These are phyloP conservation scores for Agaricales sp. DNA, from an alignment of 1,284 basidiomycete genomes.

Conservation along the genomic window DNA sequence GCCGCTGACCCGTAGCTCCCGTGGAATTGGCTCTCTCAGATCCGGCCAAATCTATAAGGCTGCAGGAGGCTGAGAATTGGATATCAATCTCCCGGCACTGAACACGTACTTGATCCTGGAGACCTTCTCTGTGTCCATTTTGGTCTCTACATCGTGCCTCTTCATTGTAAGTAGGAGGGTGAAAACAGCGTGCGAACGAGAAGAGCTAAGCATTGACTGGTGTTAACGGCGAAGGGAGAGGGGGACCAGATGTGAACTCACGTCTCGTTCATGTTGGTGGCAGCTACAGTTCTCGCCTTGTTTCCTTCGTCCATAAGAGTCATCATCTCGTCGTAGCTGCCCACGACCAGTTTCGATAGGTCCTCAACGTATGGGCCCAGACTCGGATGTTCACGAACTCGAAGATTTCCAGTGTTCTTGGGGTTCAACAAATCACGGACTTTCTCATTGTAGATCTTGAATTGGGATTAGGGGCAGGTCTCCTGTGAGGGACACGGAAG, in stretches of 20 bases:
- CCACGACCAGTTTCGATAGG: conserved; percentile 87
- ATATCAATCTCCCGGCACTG: conserved; percentile 3
- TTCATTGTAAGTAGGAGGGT: conserved; percentile 91
- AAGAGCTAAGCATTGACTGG: conserved; percentile 46
- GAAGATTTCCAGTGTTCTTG: conserved; percentile 91
- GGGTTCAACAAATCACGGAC: conserved; percentile 96
- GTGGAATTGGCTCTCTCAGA: conserved; percentile 95
- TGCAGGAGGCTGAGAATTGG: conserved; percentile 19
- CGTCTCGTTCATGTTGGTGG: conserved; percentile 99
- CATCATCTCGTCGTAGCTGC: conserved; percentile 92
- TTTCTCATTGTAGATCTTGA: conserved; percentile 95
- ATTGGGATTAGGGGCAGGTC: conserved; percentile 4
- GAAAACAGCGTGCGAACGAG: conserved; percentile 96
- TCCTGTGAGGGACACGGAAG: neutral
- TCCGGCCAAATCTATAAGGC: conserved; percentile 92
- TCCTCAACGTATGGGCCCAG: conserved; percentile 96
- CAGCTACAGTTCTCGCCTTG: conserved; percentile 95
- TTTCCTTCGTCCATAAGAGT: conserved; percentile 99
- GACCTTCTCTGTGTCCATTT: conserved; percentile 91
- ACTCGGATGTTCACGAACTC: conserved; percentile 94
- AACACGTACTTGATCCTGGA: conserved; percentile 78
- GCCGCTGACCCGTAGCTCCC: conserved; percentile 87
- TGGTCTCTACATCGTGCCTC: conserved; percentile 71
- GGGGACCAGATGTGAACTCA: conserved; percentile 26
- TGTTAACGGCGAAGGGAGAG: conserved; percentile 4